Base-by-base conservation (phyloP, 2,329 filamentous ascomycete genomes). In the Periconia digitata region DNA sequence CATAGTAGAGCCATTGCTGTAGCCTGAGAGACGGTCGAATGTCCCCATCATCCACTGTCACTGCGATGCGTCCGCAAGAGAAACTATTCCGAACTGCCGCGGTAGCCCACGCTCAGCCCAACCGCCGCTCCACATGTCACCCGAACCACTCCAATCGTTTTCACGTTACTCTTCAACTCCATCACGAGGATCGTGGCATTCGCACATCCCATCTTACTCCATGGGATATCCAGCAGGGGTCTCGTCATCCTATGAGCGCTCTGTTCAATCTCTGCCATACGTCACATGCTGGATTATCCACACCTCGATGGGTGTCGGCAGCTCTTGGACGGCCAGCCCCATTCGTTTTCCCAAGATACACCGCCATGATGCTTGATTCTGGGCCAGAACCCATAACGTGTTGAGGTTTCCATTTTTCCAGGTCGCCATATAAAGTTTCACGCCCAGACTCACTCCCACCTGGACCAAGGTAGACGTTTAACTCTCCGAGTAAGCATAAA, bases 181-280 rank as follows among this genome's bases (percentile, higher is more conserved):
- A 47, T 59, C 59, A 59, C 46, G 45, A 47, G 54, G 47, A 54
- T 58, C 51, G 46, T 53, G 49, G 51, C 42, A 16, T 53, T 38
- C 37, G 47, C 43, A 35, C 42, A 32, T 15, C 27, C 27, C 27
- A 32, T 32, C 27, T 10, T 13, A 32, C 27, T n/a, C 27, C 27
- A 32, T 15, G n/a, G 21, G 27, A 21, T 3, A 21, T 2, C n/a
- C 3, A 38, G n/a, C 42, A 37, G 20, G 42, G 47, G 40, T 43
- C 27, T 10, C 23, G 23, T 10, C 40, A 24, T 21, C 37, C 44
- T 21, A 18, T 15, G 27, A 32, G n/a, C n/a, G 21, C 32, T 38
- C 22, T 32, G 12, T 12, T 32, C 10, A 15, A 32, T 15, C 4
- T 4, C 27, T 32, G 12, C 12, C 27, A 32, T 32, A 10, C 27